A percentile compares a stretch with the other conserved stretches of the same genome.
phyloP scores from a whole-genome alignment of 1,284 basidiomycete species.

The Cutaneotrichosporon cyanovorans region DNA sequence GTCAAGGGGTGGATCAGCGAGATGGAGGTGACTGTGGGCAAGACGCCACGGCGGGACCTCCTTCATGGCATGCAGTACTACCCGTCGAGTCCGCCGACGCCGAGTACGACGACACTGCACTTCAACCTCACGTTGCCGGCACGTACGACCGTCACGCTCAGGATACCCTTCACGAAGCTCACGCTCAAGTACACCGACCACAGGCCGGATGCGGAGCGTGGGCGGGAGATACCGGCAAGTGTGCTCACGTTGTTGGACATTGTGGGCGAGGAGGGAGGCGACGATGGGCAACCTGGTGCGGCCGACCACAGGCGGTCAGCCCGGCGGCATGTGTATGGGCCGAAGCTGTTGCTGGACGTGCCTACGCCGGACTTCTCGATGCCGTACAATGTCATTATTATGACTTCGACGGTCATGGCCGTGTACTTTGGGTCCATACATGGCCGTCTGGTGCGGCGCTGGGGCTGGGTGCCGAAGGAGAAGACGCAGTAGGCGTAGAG shows the following conservation, averaged over 20 bases:
- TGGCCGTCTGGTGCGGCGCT: constrained; percentile 74
- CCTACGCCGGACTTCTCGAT: constrained; percentile 98
- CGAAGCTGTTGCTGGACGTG: constrained; percentile 74
- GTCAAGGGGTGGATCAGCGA: constrained; percentile 84
- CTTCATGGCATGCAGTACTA: constrained; percentile 59
- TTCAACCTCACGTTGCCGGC: constrained; percentile 63
- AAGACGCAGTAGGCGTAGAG: neutral
- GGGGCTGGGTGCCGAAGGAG: constrained; percentile 49
- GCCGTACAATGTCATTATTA: constrained; percentile 99
- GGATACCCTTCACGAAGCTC: constrained; percentile 70
- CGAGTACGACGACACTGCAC: constrained; percentile 66
- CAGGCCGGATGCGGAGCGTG: constrained; percentile 87
- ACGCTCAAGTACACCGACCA: constrained; percentile 93
- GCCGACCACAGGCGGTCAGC: constrained; percentile 10
- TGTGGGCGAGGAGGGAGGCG: constrained; percentile 16
- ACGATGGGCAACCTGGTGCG: neutral
- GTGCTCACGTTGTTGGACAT: constrained; percentile 50
- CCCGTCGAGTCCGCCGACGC: constrained; percentile 58
- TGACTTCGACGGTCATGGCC: constrained; percentile 82
- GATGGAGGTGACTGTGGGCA: constrained; percentile 49
- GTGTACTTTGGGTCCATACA: constrained; percentile 89
- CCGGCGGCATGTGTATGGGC: constrained; percentile 61
- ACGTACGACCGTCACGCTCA: constrained; percentile 56
- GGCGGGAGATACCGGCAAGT: constrained; percentile 83
- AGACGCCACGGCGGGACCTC: constrained; percentile 41